Base-by-base conservation (phyloP, 2,329 filamentous ascomycete genomes). In the Didymella arachidicola region DNA sequence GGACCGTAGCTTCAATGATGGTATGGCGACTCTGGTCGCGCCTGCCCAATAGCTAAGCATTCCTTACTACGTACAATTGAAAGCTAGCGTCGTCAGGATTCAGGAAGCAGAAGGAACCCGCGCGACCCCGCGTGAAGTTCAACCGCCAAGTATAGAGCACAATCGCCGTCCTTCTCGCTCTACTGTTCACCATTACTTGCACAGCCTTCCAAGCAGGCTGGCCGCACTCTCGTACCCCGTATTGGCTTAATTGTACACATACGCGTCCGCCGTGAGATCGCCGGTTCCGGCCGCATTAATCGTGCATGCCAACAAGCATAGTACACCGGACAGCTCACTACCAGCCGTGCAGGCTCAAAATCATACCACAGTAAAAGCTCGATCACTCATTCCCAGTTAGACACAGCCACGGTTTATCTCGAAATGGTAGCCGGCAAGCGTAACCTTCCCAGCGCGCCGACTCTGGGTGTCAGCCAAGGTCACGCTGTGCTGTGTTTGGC, bases 361-460 rank as follows among this genome's bases (percentile, higher is more conserved):
- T 2, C n/a, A 7, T 8, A n/a, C n/a, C n/a, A n/a, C n/a, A n/a
- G 16, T 11, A 38, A 7, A 38, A 4, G 22, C 7, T 39, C 16
- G 19, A 22, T 18, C 30, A 26, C 18, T 48, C 14, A 18, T 26
- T 11, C 42, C 25, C 43, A 46, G 18, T n/a, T 22, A 8, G 10
- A 25, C 5, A 26, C 30, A 19, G 36, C n/a, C 36, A 36, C 36
- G 4, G 36, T 22, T 26, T 42, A 11, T 42, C 39, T 18, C 19
- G 3, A 42, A 50, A 12, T 27, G 47, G 26, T 27, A 50, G 26
- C 47, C 42, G n/a, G 34, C 22, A 45, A 38, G 50, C 49, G 49
- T 52, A 45, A 53, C 49, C 49, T 52, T 52, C 49, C 39, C 34
- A 11, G n/a, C 14, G 39, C 38, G 14, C 39, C 29, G 38, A 52